Evolutionary conservation across 176 grass and related monocot species (phyloP).

Genomic region (Echinochloa phyllopogon): DNA sequence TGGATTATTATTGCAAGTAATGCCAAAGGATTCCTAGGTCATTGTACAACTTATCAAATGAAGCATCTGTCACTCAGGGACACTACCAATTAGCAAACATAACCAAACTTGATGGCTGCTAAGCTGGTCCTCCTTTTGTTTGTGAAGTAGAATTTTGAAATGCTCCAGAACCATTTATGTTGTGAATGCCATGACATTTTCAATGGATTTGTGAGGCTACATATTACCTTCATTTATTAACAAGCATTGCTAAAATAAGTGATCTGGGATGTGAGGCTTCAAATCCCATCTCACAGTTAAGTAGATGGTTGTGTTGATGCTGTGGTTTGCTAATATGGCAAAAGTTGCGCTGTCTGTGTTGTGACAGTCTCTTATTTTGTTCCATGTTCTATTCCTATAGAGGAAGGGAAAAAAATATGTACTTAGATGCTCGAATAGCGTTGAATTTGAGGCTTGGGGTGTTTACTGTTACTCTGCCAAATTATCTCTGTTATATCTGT

Average conservation of each 20-base stretch:
- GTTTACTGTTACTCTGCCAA: too few relatives aligned
- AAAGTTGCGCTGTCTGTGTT: too few relatives aligned
- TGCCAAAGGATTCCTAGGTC: background rate
- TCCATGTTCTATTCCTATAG: too few relatives aligned
- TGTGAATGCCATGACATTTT: conserved; percentile 1
- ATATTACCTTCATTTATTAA: background rate
- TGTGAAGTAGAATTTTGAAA: background rate
- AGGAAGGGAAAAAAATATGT: too few relatives aligned
- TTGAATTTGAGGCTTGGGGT: too few relatives aligned
- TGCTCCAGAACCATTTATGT: background rate
- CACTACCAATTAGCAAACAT: background rate
- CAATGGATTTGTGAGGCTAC: conserved; percentile 18
- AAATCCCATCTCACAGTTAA: too few relatives aligned
- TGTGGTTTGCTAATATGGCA: too few relatives aligned
- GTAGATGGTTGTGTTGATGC: too few relatives aligned
- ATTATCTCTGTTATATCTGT: too few relatives aligned
- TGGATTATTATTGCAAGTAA: background rate
- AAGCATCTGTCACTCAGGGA: conserved; percentile 1
- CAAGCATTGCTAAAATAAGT: background rate
- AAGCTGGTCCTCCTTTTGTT: conserved; percentile 5
- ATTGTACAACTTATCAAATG: conserved; percentile 15
- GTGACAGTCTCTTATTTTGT: too few relatives aligned
- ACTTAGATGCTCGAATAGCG: too few relatives aligned
- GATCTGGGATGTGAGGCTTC: background rate
- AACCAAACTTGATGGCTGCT: conserved; percentile 1